Evolutionary conservation across 768 basidiomycete genomes (phyloP).

Genomic region (Kwoniella newhampshirensis): DNA sequence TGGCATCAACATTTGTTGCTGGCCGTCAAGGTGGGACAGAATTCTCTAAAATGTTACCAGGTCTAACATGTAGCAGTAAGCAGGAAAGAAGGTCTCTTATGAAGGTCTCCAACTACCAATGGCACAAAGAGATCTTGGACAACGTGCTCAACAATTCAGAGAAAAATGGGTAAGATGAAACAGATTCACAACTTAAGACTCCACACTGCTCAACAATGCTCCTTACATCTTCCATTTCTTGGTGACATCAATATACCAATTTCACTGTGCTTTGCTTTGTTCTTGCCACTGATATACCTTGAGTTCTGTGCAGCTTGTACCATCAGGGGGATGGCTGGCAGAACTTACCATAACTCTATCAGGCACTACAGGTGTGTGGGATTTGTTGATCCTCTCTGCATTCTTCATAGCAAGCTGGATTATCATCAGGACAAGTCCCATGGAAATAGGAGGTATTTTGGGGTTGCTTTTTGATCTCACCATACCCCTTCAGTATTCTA

Average conservation of each 20-base stretch:
- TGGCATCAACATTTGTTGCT: too few relatives aligned
- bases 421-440: conserved; percentile 8
- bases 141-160: conserved; percentile 16
- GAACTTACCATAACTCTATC: conserved; percentile 14
- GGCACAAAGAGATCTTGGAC: conserved; percentile 7
- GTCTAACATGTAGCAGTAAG: too few relatives aligned
- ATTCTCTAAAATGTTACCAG: too few relatives aligned
- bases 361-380: conserved; percentile 22
- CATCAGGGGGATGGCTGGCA: conserved; percentile 26
- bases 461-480: conserved; percentile 18
- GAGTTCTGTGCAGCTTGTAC: conserved; percentile 2
- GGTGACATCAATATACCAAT: too few relatives aligned
- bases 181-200: too few relatives aligned
- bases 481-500: conserved; percentile 22
- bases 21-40: too few relatives aligned
- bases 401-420: conserved; percentile 21
- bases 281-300: too few relatives aligned
- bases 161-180: conserved; percentile 22
- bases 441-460: conserved; percentile 16
- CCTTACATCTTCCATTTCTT: too few relatives aligned
- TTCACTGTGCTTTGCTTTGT: too few relatives aligned
- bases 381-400: conserved; percentile 9
- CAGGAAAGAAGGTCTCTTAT: too few relatives aligned
- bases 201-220: background rate
- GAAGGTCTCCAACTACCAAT: conserved; percentile 3